Evolutionary conservation across 1,139 yeast species (phyloP).

Genomic region (Yamadazyma diddensiae): DNA sequence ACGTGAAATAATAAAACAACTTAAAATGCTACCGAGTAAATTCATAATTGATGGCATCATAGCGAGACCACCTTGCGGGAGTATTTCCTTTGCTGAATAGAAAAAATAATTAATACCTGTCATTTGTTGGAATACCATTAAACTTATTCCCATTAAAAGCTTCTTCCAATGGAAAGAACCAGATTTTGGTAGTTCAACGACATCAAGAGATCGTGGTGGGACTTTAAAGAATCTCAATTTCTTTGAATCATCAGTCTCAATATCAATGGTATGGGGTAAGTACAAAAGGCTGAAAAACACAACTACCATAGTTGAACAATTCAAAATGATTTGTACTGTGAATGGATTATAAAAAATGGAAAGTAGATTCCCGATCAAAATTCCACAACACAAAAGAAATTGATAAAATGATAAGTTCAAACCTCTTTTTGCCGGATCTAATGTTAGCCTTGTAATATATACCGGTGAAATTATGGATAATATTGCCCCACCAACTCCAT

Average conservation of each 20-base stretch:
- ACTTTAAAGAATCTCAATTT: not conserved
- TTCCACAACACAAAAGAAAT: slow-evolving; percentile 20
- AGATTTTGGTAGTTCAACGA: not conserved
- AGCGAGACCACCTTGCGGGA: slow-evolving; percentile 11
- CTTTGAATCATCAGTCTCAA: not conserved
- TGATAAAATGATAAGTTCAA: slow-evolving; percentile 24
- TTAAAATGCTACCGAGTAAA: slow-evolving; percentile 11
- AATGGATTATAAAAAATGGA: not conserved
- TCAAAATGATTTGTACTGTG: slow-evolving; percentile 9
- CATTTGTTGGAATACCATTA: slow-evolving; percentile 32
- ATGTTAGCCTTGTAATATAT: slow-evolving; percentile 21
- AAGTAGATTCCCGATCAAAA: slow-evolving; percentile 20
- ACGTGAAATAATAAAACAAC: slow-evolving; percentile 6
- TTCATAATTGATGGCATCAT: slow-evolving; percentile 11
- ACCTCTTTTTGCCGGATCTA: slow-evolving; percentile 16
- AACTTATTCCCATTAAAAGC: slow-evolving; percentile 14
- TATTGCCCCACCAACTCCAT: slow-evolving; percentile 27
- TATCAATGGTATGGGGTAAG: slow-evolving; percentile 1
- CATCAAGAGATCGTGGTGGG: not conserved
- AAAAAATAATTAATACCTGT: slow-evolving; percentile 36
- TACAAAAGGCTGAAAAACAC: not conserved
- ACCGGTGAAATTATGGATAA: slow-evolving; percentile 27
- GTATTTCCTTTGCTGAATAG: slow-evolving; percentile 25
- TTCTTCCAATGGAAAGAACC: slow-evolving; percentile 1
- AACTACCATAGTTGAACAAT: too few species aligned